Conservation (phyloP, 768 basidiomycete genomes). For the Phylloporus rhodoxanthus region DNA sequence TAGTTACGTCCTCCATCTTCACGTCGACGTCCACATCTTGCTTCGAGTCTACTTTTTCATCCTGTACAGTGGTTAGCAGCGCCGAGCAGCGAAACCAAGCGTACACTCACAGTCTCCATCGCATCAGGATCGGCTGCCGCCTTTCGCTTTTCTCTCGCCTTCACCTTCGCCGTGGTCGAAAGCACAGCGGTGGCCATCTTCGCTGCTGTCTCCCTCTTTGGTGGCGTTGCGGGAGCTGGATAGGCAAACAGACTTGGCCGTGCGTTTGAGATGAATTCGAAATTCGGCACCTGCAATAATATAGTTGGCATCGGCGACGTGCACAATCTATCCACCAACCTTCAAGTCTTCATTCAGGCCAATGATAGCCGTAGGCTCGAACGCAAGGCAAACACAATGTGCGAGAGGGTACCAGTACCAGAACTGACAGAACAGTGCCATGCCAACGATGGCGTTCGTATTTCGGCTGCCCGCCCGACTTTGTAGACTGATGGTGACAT, state of each 20-base stretch:
- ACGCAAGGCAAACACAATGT: constrained; percentile 86
- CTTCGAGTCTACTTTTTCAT: constrained; percentile 49
- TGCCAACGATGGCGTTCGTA: constrained; percentile 94
- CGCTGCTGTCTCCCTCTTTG: constrained; percentile 85
- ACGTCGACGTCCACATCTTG: constrained; percentile 69
- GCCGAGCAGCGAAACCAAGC: not conserved
- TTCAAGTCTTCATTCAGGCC: constrained; percentile 83
- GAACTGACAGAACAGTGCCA: constrained; percentile 97
- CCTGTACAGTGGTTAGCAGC: constrained; percentile 33
- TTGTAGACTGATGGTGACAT: constrained; percentile 90
- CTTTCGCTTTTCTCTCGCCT: constrained; percentile 90
- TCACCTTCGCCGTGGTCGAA: constrained; percentile 96
- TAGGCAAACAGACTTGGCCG: constrained; percentile 91
- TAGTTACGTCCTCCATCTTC: constrained; percentile 63
- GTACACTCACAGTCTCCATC: constrained; percentile 66
- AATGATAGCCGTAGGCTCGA: constrained; percentile 93
- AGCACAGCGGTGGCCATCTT: constrained; percentile 94
- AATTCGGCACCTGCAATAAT: constrained; percentile 73
- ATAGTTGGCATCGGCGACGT: constrained; percentile 2
- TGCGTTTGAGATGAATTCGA: constrained; percentile 87
- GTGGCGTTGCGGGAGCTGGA: constrained; percentile 77
- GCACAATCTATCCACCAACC: constrained; percentile 37
- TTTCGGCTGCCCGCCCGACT: constrained; percentile 91
- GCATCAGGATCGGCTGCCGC: constrained; percentile 73
- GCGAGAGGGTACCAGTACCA: constrained; percentile 99